phyloP scores from a whole-genome alignment of 192 early-diverging fungal species.

The Linnemannia exigua region DNA sequence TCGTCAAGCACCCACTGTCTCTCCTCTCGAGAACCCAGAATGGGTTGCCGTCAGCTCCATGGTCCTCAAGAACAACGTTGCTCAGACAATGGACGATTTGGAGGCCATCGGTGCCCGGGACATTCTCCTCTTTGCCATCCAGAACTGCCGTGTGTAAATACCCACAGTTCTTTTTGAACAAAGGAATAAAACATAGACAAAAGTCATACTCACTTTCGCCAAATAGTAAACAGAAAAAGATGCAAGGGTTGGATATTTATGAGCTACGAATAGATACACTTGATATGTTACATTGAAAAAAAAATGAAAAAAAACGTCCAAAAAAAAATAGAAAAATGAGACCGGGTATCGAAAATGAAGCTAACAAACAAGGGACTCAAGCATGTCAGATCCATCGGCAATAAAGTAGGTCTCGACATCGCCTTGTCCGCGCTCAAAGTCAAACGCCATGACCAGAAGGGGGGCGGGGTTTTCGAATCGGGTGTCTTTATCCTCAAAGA shows the following conservation, averaged over 20 bases:
- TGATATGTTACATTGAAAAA: neutral
- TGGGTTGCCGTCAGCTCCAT: conserved; percentile 96
- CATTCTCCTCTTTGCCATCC: conserved; percentile 87
- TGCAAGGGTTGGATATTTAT: neutral
- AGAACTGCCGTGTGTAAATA: conserved; percentile 81
- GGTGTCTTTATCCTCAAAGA: conserved; percentile 56
- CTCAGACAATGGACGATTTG: conserved; percentile 92
- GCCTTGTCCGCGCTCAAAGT: conserved; percentile 67
- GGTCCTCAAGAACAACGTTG: conserved; percentile 84
- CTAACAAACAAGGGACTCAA: conserved; percentile 37
- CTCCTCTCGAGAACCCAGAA: conserved; percentile 82
- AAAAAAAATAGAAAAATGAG: neutral
- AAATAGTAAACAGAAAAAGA: neutral
- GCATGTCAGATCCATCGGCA: conserved; percentile 55
- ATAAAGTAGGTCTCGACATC: conserved; percentile 63
- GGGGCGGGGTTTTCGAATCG: conserved; percentile 43
- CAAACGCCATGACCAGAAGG: conserved; percentile 64
- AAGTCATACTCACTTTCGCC: neutral
- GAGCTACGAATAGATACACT: neutral
- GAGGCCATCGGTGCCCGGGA: conserved; percentile 90
- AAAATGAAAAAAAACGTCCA: neutral
- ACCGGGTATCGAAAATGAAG: neutral
- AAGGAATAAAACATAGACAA: conserved; percentile 1
- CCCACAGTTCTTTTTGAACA: neutral
- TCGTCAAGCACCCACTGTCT: conserved; percentile 93